Evolutionary conservation across 2,329 filamentous ascomycete species (phyloP).

Genomic region (Elsinoe arachidis): DNA sequence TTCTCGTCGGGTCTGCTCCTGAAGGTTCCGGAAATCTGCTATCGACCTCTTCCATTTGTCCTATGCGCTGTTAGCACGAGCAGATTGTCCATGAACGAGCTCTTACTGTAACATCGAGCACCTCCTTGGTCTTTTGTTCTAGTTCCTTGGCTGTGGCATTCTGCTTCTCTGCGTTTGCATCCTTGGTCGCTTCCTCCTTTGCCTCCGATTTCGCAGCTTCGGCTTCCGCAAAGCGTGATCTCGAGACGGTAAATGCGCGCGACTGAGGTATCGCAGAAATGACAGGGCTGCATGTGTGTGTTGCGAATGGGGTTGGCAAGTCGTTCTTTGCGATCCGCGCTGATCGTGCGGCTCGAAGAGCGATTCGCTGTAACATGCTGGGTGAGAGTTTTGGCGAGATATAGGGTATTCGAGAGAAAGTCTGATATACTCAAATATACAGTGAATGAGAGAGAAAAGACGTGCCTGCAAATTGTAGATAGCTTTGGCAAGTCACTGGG

Average conservation of each 20-base stretch:
- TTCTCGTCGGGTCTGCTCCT: slow-evolving; percentile 87
- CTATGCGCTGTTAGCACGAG: slow-evolving; percentile 38
- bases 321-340: neutral
- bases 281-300: neutral
- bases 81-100: slow-evolving; percentile 24
- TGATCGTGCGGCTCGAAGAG: neutral
- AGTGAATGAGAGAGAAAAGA: neutral
- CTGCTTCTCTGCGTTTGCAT: slow-evolving; percentile 35
- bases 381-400: neutral
- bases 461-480: too few species aligned
- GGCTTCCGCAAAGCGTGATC: slow-evolving; percentile 20
- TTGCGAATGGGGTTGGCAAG: neutral
- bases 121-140: slow-evolving; percentile 63
- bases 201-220: slow-evolving; percentile 29
- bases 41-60: slow-evolving; percentile 91
- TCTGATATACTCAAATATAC: neutral
- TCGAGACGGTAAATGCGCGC: slow-evolving; percentile 4
- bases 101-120: slow-evolving; percentile 74
- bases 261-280: neutral
- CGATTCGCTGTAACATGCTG: neutral
- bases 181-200: slow-evolving; percentile 25
- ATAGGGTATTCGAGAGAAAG: neutral
- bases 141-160: slow-evolving; percentile 55
- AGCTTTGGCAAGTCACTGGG: neutral
- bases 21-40: slow-evolving; percentile 95